Evolutionary conservation across 2,329 filamentous ascomycete genomes (phyloP).

Genomic region (Helotiales sp.): DNA sequence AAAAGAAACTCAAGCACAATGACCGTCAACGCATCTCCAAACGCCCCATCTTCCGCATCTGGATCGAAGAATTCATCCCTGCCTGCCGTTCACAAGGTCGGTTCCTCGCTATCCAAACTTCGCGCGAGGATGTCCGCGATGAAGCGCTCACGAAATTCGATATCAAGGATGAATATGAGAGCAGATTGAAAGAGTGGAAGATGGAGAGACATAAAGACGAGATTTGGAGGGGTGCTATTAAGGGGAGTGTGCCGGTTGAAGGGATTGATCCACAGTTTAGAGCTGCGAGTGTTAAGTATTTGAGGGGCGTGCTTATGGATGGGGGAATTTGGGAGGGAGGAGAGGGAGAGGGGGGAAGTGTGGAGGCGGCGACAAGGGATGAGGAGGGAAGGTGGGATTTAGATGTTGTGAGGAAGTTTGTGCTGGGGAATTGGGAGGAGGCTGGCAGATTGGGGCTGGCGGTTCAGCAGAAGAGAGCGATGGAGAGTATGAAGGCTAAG

Average conservation of each 20-base stretch:
- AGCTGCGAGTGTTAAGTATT: slow-evolving; percentile 45
- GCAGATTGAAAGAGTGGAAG: slow-evolving; percentile 50
- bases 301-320: slow-evolving; percentile 57
- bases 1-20: slow-evolving; percentile 53
- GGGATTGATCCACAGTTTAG: slow-evolving; percentile 32
- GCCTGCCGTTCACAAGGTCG: slow-evolving; percentile 49
- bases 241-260: slow-evolving; percentile 44
- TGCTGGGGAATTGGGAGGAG: slow-evolving; percentile 46
- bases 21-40: slow-evolving; percentile 61
- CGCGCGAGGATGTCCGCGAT: slow-evolving; percentile 53
- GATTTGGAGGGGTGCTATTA: slow-evolving; percentile 55
- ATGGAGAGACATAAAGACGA: slow-evolving; percentile 48
- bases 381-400: slow-evolving; percentile 51
- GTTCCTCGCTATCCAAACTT: slow-evolving; percentile 34
- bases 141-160: slow-evolving; percentile 60
- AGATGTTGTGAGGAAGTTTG: slow-evolving; percentile 50
- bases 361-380: too few relatives aligned
- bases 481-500: slow-evolving; percentile 30
- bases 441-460: slow-evolving; percentile 46
- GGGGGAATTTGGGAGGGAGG: slow-evolving; percentile 45
- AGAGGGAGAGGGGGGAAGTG: slow-evolving; percentile 38
- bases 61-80: slow-evolving; percentile 68
- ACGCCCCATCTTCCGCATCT: slow-evolving; percentile 62
- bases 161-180: slow-evolving; percentile 51
- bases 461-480: slow-evolving; percentile 32